These are phyloP conservation scores for Dioscorea zingiberensis DNA, from an alignment of 106 monocot species.

Conservation along the genomic window DNA sequence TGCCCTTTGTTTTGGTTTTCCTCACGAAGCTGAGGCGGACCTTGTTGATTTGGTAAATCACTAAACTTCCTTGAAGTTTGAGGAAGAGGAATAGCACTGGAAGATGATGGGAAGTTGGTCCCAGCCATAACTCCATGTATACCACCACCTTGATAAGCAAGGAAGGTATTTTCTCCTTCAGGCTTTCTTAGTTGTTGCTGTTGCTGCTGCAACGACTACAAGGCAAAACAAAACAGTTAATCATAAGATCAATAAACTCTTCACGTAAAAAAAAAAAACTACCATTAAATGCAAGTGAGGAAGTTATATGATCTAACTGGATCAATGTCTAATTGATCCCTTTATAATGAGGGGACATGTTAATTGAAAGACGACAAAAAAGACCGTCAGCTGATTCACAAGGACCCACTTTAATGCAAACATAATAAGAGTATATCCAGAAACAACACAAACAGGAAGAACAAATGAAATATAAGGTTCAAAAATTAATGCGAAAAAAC, in stretches of 20 bases:
- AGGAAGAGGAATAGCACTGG: slow-evolving; percentile 26
- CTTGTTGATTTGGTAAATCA: slow-evolving; percentile 26
- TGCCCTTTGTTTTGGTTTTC: slow-evolving; percentile 39
- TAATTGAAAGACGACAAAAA: background rate
- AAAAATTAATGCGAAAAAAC: too few relatives aligned
- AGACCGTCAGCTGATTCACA: background rate
- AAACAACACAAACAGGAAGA: too few relatives aligned
- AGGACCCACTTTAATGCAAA: background rate
- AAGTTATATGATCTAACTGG: background rate
- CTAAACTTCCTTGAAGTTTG: slow-evolving; percentile 25
- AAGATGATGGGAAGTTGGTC: slow-evolving; percentile 40
- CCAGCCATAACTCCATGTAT: slow-evolving; percentile 46
- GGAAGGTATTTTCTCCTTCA: slow-evolving; percentile 43
- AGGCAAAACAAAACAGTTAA: background rate
- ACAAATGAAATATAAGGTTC: too few relatives aligned
- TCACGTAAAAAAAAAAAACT: too few relatives aligned
- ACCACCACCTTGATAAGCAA: slow-evolving; percentile 36
- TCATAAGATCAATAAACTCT: too few relatives aligned
- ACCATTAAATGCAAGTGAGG: too few relatives aligned
- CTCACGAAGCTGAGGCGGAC: slow-evolving; percentile 21
- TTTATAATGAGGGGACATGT: background rate
- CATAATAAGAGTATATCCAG: too few relatives aligned
- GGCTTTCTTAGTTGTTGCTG: slow-evolving; percentile 40
- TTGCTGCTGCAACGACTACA: slow-evolving; percentile 30
- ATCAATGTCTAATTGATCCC: background rate